Percentiles rank a stretch among this genome's conserved stretches.
These are phyloP conservation scores for Digitaria exilis DNA, from an alignment of 202 grass and related monocot genomes.

Conservation along the genomic window DNA sequence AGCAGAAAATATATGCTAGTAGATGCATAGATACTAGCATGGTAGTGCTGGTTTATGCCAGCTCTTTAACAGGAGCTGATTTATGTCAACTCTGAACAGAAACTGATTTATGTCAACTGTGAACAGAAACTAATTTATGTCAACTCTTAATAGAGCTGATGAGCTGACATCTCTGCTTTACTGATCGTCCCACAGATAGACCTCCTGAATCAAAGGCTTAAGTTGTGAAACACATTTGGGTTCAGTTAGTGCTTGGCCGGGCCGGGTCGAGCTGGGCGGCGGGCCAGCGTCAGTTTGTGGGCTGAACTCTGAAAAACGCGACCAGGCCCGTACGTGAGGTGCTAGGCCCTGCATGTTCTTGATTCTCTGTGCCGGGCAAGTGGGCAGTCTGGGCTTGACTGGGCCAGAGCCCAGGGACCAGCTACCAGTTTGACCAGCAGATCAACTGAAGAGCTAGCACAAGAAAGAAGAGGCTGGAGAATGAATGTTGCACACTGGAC, in stretches of 20 bases:
- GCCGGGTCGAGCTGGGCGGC: too few relatives aligned
- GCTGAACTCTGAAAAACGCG: not conserved
- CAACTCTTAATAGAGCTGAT: conserved; percentile 1
- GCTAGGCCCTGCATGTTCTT: conserved; percentile 13
- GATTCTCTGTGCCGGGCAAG: not conserved
- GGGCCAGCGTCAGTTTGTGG: not conserved
- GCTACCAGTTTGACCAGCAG: not conserved
- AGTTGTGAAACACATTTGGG: not conserved
- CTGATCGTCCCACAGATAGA: not conserved
- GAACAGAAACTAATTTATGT: not conserved
- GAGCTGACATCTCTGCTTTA: not conserved
- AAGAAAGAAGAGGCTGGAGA: not conserved
- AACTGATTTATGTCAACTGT: conserved; percentile 8
- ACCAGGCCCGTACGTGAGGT: not conserved
- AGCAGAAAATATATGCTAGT: not conserved
- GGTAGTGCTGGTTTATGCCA: not conserved
- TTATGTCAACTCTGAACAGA: conserved; percentile 20
- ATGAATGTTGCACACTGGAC: not conserved
- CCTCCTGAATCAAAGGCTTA: not conserved
- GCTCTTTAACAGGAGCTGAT: not conserved
- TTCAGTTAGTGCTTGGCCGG: not conserved
- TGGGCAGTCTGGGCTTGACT: conserved; percentile 1
- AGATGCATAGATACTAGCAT: not conserved
- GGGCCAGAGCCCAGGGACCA: not conserved
- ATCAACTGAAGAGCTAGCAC: not conserved